These are phyloP conservation scores for Taphrina deformans DNA, from an alignment of 1,139 yeast species.

Conservation along the genomic window DNA sequence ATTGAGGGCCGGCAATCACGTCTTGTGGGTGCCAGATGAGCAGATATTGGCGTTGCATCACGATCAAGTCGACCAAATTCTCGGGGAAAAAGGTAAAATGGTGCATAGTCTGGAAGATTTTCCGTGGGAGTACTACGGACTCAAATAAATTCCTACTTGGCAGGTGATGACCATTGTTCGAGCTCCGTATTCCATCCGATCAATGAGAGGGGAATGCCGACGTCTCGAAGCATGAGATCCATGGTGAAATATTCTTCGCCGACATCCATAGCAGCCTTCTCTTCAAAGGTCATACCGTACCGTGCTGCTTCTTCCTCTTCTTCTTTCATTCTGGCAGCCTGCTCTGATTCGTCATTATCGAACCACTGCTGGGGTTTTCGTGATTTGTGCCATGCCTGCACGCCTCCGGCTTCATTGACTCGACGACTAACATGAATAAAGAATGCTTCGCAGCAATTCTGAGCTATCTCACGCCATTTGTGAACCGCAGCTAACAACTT, in stretches of 20 bases:
- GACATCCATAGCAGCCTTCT: constrained; percentile 5
- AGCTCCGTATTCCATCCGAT: constrained; percentile 19
- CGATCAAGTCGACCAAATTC: constrained; percentile 49
- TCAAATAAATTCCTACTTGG: not conserved
- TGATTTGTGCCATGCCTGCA: constrained; percentile 1
- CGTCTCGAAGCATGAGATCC: constrained; percentile 4
- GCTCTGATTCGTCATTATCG: not conserved
- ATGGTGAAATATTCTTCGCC: constrained; percentile 16
- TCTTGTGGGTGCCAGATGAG: constrained; percentile 88
- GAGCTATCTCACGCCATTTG: constrained; percentile 16
- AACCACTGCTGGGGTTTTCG: constrained; percentile 7
- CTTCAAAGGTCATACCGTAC: constrained; percentile 6
- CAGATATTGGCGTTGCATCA: constrained; percentile 60
- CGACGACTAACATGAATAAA: not conserved
- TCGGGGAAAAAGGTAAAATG: constrained; percentile 46
- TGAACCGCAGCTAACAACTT: not conserved
- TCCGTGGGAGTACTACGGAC: constrained; percentile 13
- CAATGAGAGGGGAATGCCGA: constrained; percentile 7
- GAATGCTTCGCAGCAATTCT: constrained; percentile 6
- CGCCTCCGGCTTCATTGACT: constrained; percentile 9
- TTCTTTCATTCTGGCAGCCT: not conserved
- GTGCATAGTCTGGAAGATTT: constrained; percentile 11
- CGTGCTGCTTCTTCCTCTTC: not conserved
- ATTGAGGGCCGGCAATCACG: constrained; percentile 75
- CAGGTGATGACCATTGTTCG: not conserved